A percentile compares a stretch with the other conserved stretches of the same genome.
phyloP scores from a whole-genome alignment of 2,329 filamentous ascomycete genomes.

The Hymenoscyphus repandus region DNA sequence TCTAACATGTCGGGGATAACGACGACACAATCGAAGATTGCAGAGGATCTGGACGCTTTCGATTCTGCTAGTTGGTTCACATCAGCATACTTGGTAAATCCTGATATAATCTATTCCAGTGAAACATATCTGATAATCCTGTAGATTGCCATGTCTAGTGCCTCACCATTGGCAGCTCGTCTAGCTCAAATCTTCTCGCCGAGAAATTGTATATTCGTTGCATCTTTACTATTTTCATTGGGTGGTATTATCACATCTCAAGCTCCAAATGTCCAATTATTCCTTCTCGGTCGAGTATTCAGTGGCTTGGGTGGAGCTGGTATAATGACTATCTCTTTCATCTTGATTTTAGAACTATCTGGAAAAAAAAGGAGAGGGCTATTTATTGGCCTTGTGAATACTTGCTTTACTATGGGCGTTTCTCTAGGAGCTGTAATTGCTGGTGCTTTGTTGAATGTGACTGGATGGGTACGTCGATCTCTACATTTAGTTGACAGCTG shows the following conservation, averaged over 20 bases:
- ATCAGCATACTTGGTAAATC: conserved; percentile 59
- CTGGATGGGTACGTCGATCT: conserved; percentile 61
- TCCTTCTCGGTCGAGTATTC: conserved; percentile 64
- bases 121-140: neutral
- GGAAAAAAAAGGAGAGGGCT: conserved; percentile 63
- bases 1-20: conserved; percentile 76
- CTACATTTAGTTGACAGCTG: neutral
- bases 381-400: conserved; percentile 69
- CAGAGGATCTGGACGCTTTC: conserved; percentile 69
- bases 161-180: conserved; percentile 66
- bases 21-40: conserved; percentile 73
- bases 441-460: conserved; percentile 54
- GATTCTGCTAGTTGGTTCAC: conserved; percentile 75
- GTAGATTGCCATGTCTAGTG: conserved; percentile 50
- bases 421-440: conserved; percentile 67
- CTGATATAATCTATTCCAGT: neutral
- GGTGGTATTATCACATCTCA: conserved; percentile 62
- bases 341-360: conserved; percentile 71
- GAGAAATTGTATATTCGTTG: conserved; percentile 56
- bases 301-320: conserved; percentile 67
- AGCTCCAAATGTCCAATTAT: conserved; percentile 53
- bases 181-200: conserved; percentile 71
- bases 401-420: conserved; percentile 66
- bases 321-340: conserved; percentile 67
- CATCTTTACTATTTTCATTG: conserved; percentile 51